These are phyloP conservation scores for Xerocomus cyaneibrunnescens DNA, from an alignment of 1,284 basidiomycete species.

Conservation along the genomic window DNA sequence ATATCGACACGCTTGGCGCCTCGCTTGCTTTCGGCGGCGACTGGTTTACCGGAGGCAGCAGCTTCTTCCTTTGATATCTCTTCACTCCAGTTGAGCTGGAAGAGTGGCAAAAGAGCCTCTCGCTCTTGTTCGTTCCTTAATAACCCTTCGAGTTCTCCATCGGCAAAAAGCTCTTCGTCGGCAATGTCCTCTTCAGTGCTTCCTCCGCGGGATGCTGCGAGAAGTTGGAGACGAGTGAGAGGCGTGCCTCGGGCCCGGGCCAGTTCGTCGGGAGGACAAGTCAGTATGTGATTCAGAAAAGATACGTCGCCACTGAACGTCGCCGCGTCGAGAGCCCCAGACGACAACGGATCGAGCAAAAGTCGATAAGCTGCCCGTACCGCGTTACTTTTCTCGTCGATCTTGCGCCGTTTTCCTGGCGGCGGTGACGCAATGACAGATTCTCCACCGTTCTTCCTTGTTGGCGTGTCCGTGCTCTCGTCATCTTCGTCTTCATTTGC, in stretches of 20 bases:
- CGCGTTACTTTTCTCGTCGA: constrained; percentile 33
- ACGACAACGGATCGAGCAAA: constrained; percentile 51
- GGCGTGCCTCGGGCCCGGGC: constrained; percentile 16
- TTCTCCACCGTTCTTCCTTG: background rate
- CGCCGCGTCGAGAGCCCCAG: constrained; percentile 2
- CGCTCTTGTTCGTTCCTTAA: constrained; percentile 39
- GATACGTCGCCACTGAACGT: constrained; percentile 20
- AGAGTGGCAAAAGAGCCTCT: constrained; percentile 33
- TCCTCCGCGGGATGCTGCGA: constrained; percentile 53
- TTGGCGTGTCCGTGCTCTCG: constrained; percentile 9
- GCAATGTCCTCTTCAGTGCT: constrained; percentile 32
- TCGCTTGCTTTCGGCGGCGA: constrained; percentile 25
- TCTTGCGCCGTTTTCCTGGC: constrained; percentile 42
- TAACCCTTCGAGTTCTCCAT: constrained; percentile 44
- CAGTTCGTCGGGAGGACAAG: constrained; percentile 40
- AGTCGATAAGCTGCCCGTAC: constrained; percentile 51
- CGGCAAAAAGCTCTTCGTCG: constrained; percentile 47
- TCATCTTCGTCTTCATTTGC: constrained; percentile 33
- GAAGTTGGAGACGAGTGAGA: constrained; percentile 63
- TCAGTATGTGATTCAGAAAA: constrained; percentile 49
- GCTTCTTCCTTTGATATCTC: constrained; percentile 6
- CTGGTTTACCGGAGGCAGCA: background rate
- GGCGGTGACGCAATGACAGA: constrained; percentile 14
- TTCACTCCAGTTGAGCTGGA: constrained; percentile 37
- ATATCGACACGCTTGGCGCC: constrained; percentile 37